phyloP scores from a whole-genome alignment of 805 yeast genomes.

The Pichia heedii region DNA sequence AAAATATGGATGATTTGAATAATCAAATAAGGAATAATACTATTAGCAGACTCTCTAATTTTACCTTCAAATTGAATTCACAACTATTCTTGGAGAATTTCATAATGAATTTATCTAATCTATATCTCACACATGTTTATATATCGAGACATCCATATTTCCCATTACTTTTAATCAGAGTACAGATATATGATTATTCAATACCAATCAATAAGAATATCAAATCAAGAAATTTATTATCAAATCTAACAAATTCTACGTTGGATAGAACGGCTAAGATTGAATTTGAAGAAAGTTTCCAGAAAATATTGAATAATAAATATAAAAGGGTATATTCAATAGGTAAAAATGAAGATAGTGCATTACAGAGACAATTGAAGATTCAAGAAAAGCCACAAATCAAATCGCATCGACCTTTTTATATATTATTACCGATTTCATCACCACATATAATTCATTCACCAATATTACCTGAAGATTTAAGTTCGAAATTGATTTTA shows the following conservation, averaged over 20 bases:
- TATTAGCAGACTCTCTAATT: conserved; percentile 21
- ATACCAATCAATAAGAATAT: conserved; percentile 7
- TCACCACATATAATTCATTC: conserved; percentile 62
- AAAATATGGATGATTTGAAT: conserved; percentile 8
- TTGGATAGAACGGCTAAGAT: conserved; percentile 1
- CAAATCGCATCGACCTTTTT: conserved; percentile 49
- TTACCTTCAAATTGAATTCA: conserved; percentile 37
- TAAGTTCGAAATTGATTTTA: conserved; percentile 43
- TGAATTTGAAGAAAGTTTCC: conserved; percentile 9
- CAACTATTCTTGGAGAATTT: conserved; percentile 41
- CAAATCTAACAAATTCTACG: conserved; percentile 3
- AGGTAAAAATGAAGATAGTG: not conserved
- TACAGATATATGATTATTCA: conserved; percentile 56
- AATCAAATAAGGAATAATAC: conserved; percentile 7
- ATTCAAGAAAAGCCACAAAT: conserved; percentile 8
- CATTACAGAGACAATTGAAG: conserved; percentile 4
- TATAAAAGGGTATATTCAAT: not conserved
- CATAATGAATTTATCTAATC: conserved; percentile 36
- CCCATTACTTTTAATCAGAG: conserved; percentile 51
- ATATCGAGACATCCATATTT: conserved; percentile 55
- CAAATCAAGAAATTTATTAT: not conserved
- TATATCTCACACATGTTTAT: conserved; percentile 58
- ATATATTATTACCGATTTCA: conserved; percentile 56
- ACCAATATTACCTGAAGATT: conserved; percentile 29
- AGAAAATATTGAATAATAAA: conserved; percentile 9